These are phyloP conservation scores for Podaxis mareebaensis DNA, from an alignment of 768 basidiomycete genomes.

Conservation along the genomic window DNA sequence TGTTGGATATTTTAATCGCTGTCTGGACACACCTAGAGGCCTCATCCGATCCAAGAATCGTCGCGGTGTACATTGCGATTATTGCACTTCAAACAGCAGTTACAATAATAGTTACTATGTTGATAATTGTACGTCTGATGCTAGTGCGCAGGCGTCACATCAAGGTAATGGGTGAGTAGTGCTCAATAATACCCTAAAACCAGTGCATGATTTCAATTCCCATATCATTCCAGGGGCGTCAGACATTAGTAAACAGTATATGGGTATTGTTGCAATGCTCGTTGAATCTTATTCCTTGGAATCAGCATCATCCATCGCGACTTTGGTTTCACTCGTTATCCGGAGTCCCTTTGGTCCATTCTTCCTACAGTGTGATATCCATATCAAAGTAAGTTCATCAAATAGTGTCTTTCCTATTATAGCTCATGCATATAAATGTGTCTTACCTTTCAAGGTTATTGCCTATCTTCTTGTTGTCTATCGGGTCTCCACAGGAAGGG, in stretches of 20 bases:
- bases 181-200: background rate
- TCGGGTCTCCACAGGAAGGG: background rate
- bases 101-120: background rate
- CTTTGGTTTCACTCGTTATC: background rate
- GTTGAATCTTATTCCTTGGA: conserved; percentile 1
- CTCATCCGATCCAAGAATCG: background rate
- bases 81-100: background rate
- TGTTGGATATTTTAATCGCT: background rate
- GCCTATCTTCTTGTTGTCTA: conserved; percentile 7
- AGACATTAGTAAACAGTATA: background rate
- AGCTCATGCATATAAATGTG: background rate
- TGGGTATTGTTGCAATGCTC: background rate
- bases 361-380: background rate
- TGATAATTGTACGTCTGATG: background rate
- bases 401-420: background rate
- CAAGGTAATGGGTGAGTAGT: background rate
- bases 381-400: background rate
- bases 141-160: background rate
- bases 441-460: background rate
- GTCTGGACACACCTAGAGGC: background rate
- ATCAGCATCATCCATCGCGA: background rate
- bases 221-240: background rate
- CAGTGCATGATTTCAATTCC: background rate
- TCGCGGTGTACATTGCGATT: background rate
- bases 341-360: background rate